A percentile compares a stretch with the other conserved stretches of the same genome.
phyloP scores from a whole-genome alignment of 345 rosid genomes.

The Murraya koenigii region DNA sequence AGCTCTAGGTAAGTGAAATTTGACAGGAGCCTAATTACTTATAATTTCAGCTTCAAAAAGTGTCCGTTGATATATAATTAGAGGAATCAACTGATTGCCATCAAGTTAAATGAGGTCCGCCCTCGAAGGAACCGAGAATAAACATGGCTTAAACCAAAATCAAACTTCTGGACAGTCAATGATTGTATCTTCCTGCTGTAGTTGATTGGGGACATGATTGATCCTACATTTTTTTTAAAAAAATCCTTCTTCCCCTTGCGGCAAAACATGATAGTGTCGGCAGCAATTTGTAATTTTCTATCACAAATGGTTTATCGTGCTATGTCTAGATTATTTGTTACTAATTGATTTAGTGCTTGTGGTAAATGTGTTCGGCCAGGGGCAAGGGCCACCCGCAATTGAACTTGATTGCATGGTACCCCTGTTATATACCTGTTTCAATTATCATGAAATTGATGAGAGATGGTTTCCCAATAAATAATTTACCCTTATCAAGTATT shows the following conservation, averaged over 20 bases:
- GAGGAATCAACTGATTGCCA: neutral
- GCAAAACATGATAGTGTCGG: neutral
- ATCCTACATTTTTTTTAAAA: too few relatives aligned
- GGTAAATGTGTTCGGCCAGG: neutral
- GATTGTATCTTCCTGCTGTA: neutral
- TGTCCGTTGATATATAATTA: neutral
- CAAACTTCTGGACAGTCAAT: neutral
- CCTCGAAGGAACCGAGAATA: neutral
- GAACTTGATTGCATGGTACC: neutral
- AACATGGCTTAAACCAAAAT: neutral
- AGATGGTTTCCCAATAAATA: neutral
- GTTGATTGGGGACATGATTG: neutral
- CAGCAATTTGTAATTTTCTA: neutral
- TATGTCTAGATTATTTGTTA: neutral
- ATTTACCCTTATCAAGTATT: neutral
- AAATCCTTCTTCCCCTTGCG: neutral
- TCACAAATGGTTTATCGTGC: neutral
- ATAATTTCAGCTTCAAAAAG: neutral
- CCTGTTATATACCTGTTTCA: too few relatives aligned
- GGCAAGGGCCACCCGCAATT: neutral
- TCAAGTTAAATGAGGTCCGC: neutral
- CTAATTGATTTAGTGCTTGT: neutral
- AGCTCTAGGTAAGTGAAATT: neutral
- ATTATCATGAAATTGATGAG: neutral
- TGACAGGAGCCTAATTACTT: neutral